Percentiles rank a stretch among this genome's conserved stretches.
Conservation (phyloP, 108 stramenopile species). For the Epithemia pelagica region DNA sequence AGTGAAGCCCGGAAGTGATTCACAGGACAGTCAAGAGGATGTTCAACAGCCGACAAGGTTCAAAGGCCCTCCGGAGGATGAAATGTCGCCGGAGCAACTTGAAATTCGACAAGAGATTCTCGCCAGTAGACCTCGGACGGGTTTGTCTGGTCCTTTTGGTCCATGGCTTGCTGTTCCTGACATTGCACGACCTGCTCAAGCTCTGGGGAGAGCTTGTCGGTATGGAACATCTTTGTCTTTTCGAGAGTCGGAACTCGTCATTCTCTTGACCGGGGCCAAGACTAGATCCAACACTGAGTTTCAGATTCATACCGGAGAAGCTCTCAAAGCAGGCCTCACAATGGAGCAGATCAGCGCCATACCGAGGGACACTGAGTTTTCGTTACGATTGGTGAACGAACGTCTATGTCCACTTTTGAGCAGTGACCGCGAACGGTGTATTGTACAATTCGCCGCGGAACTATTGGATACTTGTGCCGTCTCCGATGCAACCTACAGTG, state of each 20-base stretch:
- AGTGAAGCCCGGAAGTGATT: neutral
- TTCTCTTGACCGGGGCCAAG: slow-evolving; percentile 69
- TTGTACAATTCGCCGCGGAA: slow-evolving; percentile 59
- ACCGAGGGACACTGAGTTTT: slow-evolving; percentile 55
- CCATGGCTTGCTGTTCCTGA: slow-evolving; percentile 70
- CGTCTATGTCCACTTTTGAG: slow-evolving; percentile 42
- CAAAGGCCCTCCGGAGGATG: slow-evolving; percentile 42
- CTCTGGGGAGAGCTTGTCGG: slow-evolving; percentile 53
- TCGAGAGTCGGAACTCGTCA: slow-evolving; percentile 70
- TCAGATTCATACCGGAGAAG: slow-evolving; percentile 71
- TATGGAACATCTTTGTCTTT: slow-evolving; percentile 54
- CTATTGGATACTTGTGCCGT: slow-evolving; percentile 64
- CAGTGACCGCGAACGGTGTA: slow-evolving; percentile 49
- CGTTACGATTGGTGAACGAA: slow-evolving; percentile 30
- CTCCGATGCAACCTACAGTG: slow-evolving; percentile 62
- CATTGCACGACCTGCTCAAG: slow-evolving; percentile 60
- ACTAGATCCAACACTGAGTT: slow-evolving; percentile 58
- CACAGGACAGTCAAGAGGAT: neutral
- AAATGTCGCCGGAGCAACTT: slow-evolving; percentile 50
- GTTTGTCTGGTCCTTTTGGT: slow-evolving; percentile 77
- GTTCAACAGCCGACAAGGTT: slow-evolving; percentile 30
- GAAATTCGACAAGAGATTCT: slow-evolving; percentile 54
- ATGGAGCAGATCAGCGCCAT: slow-evolving; percentile 50
- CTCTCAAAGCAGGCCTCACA: slow-evolving; percentile 48
- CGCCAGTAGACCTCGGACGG: slow-evolving; percentile 55